phyloP scores from a whole-genome alignment of 2,329 filamentous ascomycete genomes.

The Ophiocordyceps camponoti-leonardi region DNA sequence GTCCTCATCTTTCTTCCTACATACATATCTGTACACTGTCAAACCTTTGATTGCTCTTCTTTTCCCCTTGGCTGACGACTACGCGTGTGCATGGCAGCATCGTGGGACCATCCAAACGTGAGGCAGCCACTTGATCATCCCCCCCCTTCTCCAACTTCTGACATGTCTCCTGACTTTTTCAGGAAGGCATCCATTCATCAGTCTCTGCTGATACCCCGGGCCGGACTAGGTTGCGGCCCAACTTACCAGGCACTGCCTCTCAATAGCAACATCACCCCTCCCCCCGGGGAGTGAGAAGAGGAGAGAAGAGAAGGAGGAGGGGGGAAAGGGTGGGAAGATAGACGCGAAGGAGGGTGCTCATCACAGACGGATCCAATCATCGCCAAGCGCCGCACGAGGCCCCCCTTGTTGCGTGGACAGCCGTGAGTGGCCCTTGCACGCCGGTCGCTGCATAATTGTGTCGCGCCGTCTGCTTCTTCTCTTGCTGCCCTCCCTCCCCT shows the following conservation, averaged over 20 bases:
- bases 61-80: not conserved
- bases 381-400: not conserved
- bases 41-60: not conserved
- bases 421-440: conserved; percentile 8
- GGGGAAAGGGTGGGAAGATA: too few species aligned
- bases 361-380: not conserved
- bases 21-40: too few species aligned
- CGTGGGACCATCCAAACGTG: not conserved
- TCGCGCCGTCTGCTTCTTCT: not conserved
- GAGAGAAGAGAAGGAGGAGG: too few species aligned
- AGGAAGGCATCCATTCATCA: not conserved
- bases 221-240: not conserved
- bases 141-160: not conserved
- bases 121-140: not conserved
- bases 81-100: not conserved
- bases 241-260: not conserved
- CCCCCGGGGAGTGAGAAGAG: too few species aligned
- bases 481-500: not conserved
- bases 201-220: not conserved
- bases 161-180: not conserved
- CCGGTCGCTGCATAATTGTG: not conserved
- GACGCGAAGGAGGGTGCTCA: not conserved
- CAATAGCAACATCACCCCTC: not conserved
- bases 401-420: conserved; percentile 5
- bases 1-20: not conserved